Conservation (phyloP, 768 basidiomycete genomes). For the Lactarius pseudohatsudake region DNA sequence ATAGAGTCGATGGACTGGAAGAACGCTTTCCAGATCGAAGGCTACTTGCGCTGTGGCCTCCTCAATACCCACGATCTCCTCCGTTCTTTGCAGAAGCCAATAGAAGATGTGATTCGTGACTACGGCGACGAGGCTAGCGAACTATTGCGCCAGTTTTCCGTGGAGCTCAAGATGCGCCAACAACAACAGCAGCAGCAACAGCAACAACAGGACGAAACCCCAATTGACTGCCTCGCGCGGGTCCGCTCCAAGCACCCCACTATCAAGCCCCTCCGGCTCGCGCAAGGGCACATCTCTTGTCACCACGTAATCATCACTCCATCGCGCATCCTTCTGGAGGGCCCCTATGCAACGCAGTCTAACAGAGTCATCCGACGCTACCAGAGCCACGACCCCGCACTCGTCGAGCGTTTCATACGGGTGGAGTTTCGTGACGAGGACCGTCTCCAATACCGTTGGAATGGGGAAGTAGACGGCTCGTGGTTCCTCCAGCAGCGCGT, state of each 20-base stretch:
- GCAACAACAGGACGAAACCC: too few species aligned
- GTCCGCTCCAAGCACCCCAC: conserved; percentile 32
- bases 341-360: conserved; percentile 71
- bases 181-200: too few species aligned
- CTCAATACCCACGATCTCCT: conserved; percentile 61
- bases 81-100: conserved; percentile 42
- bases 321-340: conserved; percentile 70
- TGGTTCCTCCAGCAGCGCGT: conserved; percentile 46
- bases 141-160: conserved; percentile 55
- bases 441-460: conserved; percentile 69
- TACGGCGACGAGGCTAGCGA: conserved; percentile 41
- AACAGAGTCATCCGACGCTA: conserved; percentile 79
- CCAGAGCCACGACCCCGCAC: conserved; percentile 35
- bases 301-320: conserved; percentile 78
- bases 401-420: conserved; percentile 70
- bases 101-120: conserved; percentile 43
- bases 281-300: conserved; percentile 44
- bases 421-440: conserved; percentile 88
- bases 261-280: conserved; percentile 28
- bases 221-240: conserved; percentile 47
- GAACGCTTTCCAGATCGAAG: conserved; percentile 77
- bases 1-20: conserved; percentile 56
- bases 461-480: conserved; percentile 58
- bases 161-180: conserved; percentile 42
- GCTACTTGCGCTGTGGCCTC: conserved; percentile 59